These are phyloP conservation scores for Martensiomyces pterosporus DNA, from an alignment of 192 early-diverging fungal genomes.

Conservation along the genomic window DNA sequence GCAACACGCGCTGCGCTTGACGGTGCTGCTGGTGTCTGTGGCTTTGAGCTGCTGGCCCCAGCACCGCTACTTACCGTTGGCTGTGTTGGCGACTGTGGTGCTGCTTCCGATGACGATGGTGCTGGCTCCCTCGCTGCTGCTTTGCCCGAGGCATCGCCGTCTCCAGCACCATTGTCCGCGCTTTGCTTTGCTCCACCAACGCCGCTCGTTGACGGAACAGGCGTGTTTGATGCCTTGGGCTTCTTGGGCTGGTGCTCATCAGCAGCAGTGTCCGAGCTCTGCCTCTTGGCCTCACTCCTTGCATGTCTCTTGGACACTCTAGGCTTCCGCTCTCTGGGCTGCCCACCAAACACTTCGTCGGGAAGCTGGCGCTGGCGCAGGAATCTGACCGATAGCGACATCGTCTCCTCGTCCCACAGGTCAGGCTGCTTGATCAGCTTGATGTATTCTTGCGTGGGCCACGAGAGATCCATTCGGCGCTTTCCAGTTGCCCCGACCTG, in stretches of 20 bases:
- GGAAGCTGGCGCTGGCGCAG: slow-evolving; percentile 38
- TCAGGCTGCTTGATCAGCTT: slow-evolving; percentile 62
- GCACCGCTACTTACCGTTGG: neutral
- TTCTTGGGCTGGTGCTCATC: slow-evolving; percentile 21
- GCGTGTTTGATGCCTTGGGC: slow-evolving; percentile 13
- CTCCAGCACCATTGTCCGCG: neutral
- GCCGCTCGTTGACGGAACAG: slow-evolving; percentile 44
- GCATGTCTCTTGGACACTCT: neutral
- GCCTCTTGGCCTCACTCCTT: neutral
- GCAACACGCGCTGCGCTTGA: neutral
- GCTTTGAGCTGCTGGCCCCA: neutral
- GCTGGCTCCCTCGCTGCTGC: neutral
- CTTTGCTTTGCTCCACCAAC: slow-evolving; percentile 2
- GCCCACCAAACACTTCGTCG: slow-evolving; percentile 40
- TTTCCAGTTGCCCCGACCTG: slow-evolving; percentile 49
- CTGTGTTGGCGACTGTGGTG: neutral
- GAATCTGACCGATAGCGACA: slow-evolving; percentile 38
- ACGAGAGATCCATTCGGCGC: slow-evolving; percentile 69
- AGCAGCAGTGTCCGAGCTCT: neutral
- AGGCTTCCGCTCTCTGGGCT: slow-evolving; percentile 23
- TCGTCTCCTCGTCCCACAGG: slow-evolving; percentile 24
- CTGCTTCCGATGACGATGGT: neutral
- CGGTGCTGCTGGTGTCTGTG: slow-evolving; percentile 1
- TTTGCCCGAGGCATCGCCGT: neutral
- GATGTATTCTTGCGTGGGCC: slow-evolving; percentile 81